phyloP scores from a whole-genome alignment of 106 monocot genomes.

The Vanilla planifolia region DNA sequence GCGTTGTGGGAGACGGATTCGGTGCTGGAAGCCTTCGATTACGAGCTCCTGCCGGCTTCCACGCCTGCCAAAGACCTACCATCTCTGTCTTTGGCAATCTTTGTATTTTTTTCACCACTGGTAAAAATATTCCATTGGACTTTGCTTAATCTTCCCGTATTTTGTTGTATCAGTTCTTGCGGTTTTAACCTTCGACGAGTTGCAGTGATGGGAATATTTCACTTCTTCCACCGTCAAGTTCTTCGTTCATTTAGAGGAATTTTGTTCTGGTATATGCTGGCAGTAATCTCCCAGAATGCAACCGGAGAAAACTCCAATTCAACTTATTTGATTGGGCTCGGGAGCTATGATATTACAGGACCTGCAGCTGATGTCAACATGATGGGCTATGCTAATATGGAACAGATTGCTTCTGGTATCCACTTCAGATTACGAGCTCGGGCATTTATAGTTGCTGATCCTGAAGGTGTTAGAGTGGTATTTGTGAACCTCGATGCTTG shows the following conservation, averaged over 20 bases:
- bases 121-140: too few relatives aligned
- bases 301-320: constrained; percentile 22
- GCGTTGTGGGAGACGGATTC: too few relatives aligned
- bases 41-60: too few relatives aligned
- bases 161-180: too few relatives aligned
- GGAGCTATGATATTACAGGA: constrained; percentile 75
- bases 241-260: background rate
- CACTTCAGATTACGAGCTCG: constrained; percentile 71
- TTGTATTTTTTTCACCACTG: too few relatives aligned
- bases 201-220: constrained; percentile 2
- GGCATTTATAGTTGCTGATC: constrained; percentile 61
- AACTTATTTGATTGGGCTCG: constrained; percentile 50
- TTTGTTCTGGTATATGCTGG: constrained; percentile 21
- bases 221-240: background rate
- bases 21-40: too few relatives aligned
- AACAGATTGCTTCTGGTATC: constrained; percentile 64
- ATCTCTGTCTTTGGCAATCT: too few relatives aligned
- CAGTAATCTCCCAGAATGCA: constrained; percentile 18
- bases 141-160: too few relatives aligned
- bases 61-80: too few relatives aligned
- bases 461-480: constrained; percentile 45
- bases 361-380: constrained; percentile 87
- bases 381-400: constrained; percentile 74
- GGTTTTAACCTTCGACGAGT: background rate
- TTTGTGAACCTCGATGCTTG: constrained; percentile 97